These are phyloP conservation scores for Elsinoe necatrix DNA, from an alignment of 2,329 filamentous ascomycete species.

Conservation along the genomic window DNA sequence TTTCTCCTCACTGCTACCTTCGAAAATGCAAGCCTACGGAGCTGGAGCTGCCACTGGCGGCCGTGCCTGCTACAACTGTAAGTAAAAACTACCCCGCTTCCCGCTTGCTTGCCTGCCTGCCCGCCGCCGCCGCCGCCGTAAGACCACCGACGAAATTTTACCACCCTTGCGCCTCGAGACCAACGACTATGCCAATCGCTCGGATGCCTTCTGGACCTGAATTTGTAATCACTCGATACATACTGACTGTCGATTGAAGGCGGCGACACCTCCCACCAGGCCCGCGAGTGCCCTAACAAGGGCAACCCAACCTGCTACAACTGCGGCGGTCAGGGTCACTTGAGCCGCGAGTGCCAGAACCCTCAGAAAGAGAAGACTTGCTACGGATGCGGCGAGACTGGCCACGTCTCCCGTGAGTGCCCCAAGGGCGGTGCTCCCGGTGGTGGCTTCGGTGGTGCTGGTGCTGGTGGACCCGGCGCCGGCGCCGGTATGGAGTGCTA, in stretches of 20 bases:
- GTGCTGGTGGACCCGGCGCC: conserved; percentile 25
- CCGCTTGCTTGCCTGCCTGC: not conserved
- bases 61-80: conserved; percentile 53
- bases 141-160: not conserved
- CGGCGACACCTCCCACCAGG: conserved; percentile 42
- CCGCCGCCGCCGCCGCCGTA: not conserved
- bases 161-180: not conserved
- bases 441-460: conserved; percentile 40
- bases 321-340: conserved; percentile 39
- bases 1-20: not conserved
- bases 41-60: conserved; percentile 30
- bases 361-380: conserved; percentile 75
- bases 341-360: conserved; percentile 78
- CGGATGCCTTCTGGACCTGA: not conserved
- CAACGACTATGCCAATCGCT: not conserved
- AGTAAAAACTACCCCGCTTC: conserved; percentile 26
- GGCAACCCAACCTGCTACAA: conserved; percentile 35
- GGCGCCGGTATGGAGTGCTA: conserved; percentile 59
- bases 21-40: conserved; percentile 41
- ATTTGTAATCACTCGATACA: not conserved
- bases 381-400: conserved; percentile 68
- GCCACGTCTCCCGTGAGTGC: conserved; percentile 67
- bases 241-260: conserved; percentile 28
- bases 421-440: conserved; percentile 34
- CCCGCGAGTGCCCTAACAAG: conserved; percentile 45